Evolutionary conservation across 345 rosid genomes (phyloP).

Genomic region (Syzygium jambos): DNA sequence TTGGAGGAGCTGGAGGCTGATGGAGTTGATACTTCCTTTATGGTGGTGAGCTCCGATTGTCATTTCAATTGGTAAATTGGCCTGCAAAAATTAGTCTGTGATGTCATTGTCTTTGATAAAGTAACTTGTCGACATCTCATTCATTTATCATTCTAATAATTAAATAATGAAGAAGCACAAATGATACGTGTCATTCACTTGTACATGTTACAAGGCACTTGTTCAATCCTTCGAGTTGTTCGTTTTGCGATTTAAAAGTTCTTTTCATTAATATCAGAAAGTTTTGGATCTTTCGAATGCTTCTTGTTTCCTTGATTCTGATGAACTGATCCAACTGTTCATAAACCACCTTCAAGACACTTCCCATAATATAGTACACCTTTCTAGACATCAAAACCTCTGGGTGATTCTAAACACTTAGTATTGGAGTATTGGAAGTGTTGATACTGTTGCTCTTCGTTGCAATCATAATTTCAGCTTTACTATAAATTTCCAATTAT

Average conservation of each 20-base stretch:
- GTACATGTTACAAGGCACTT: background rate
- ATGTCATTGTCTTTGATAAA: background rate
- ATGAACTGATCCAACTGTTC: background rate
- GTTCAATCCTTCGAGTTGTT: background rate
- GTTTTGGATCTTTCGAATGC: background rate
- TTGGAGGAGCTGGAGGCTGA: conserved; percentile 47
- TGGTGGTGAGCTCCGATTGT: conserved; percentile 30
- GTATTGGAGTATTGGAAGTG: background rate
- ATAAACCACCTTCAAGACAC: background rate
- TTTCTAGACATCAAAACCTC: background rate
- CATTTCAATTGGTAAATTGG: background rate
- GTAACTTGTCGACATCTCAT: background rate
- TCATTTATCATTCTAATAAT: background rate
- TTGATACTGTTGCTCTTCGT: background rate
- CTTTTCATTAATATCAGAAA: background rate
- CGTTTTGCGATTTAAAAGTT: background rate
- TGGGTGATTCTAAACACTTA: background rate
- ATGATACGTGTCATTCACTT: background rate
- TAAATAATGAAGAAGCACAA: background rate
- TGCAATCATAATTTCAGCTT: background rate
- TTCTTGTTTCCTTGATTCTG: background rate
- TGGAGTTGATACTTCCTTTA: conserved; percentile 56
- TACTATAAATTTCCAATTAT: background rate
- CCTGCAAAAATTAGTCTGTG: background rate
- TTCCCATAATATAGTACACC: background rate